Evolutionary conservation across 1,284 basidiomycete species (phyloP), one percentile per base, ranked within the genome.

Genomic region (Microbotryum silenes-acaulis): DNA sequence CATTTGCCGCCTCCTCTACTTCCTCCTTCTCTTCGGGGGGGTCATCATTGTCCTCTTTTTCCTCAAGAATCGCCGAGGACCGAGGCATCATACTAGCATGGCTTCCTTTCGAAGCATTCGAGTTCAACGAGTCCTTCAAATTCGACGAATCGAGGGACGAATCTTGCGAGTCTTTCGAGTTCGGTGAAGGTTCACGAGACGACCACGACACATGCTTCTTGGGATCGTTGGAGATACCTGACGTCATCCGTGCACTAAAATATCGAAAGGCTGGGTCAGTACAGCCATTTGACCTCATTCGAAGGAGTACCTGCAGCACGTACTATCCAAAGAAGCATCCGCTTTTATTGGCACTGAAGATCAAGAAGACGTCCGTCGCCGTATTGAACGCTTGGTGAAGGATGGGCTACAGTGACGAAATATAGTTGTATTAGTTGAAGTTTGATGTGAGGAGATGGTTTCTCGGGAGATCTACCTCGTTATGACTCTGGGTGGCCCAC

Each of bases 401-500:
- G 1, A 77, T 74, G 16, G 71, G 70, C 63, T 62, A 42, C 20
- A 70, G 56, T 29, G n/a, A 31, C 8, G 2, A 46, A 31, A 47
- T 54, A 56, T n/a, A 23, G 48, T 10, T 4, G 62, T 53, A 25
- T 59, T 5, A n/a, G 14, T 16, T 18, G 4, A 14, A 42, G 16
- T 3, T 12, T 42, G 37, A 0, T 18, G 37, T 20, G 37, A 21
- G 45, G 25, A 6, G 3, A 25, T 2, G 8, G 12, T n/a, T 25
- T 14, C 4, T n/a, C 1, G 7, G 70, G 65, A 46, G 47, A 72
- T 73, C 69, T 4, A 92, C 78, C 75, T 97, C 92, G 72, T 97
- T 97, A 77, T 97, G 93, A 62, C 81, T 81, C 75, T 97, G 94
- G 0, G 93, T 97, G 44, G 88, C 86, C 93, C 94, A 97, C 0